A percentile compares a stretch with the other conserved stretches of the same genome.
These are phyloP conservation scores for Hura crepitans DNA, from an alignment of 441 rosid genomes.

Conservation along the genomic window DNA sequence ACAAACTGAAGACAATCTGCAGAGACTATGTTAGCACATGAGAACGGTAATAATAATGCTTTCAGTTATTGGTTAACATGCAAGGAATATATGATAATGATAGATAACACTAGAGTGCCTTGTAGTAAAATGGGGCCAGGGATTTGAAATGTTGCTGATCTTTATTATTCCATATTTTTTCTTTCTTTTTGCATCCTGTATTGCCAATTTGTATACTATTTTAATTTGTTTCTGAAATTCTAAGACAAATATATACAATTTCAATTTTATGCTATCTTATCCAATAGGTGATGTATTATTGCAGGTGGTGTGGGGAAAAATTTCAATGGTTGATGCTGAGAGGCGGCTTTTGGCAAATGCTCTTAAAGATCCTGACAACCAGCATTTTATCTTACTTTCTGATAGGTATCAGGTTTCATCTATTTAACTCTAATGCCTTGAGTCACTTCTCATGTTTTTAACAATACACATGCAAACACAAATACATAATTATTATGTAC, in stretches of 20 bases:
- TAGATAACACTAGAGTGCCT: conserved; percentile 1
- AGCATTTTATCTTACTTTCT: conserved; percentile 92
- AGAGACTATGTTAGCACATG: neutral
- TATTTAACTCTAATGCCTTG: neutral
- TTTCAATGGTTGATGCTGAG: conserved; percentile 98
- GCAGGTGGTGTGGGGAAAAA: conserved; percentile 91
- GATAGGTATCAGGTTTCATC: conserved; percentile 49
- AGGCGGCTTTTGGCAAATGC: conserved; percentile 81
- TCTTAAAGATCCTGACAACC: conserved; percentile 82
- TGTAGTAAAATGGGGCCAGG: neutral
- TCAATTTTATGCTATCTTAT: neutral
- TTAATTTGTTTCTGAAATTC: neutral
- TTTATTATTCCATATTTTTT: neutral
- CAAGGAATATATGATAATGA: neutral
- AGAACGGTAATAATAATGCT: neutral
- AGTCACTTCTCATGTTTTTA: neutral
- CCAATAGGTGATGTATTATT: conserved; percentile 5
- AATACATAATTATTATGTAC: neutral
- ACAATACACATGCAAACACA: neutral
- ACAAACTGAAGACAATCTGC: neutral
- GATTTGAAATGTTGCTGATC: neutral
- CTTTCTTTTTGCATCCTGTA: neutral
- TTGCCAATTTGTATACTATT: neutral
- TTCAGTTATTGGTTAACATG: neutral
- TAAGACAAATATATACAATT: neutral